Evolutionary conservation across 495 filamentous ascomycete species (phyloP).

Genomic region (Usnea hakonensis): DNA sequence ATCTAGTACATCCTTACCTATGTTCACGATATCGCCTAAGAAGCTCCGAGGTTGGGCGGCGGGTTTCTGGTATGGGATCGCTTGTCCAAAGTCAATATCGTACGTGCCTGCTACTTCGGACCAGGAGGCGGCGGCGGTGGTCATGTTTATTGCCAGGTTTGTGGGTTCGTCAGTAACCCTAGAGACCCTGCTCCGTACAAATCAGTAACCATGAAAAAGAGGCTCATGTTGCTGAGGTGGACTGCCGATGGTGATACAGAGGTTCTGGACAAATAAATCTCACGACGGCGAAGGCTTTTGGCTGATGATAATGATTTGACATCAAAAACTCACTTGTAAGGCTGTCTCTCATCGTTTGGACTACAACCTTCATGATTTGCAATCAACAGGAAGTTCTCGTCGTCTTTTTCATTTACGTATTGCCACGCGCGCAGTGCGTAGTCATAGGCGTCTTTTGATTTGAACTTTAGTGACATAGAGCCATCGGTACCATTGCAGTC

Average conservation of each 20-base stretch:
- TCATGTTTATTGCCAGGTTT: constrained; percentile 25
- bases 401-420: constrained; percentile 27
- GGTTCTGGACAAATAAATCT: too few species aligned
- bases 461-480: constrained; percentile 29
- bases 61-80: constrained; percentile 10
- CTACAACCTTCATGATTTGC: constrained; percentile 34
- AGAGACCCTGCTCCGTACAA: constrained; percentile 29
- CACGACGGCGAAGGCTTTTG: too few species aligned
- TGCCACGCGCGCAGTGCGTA: constrained; percentile 29
- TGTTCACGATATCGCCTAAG: constrained; percentile 9
- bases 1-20: constrained; percentile 9
- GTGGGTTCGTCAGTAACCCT: constrained; percentile 24
- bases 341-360: constrained; percentile 27
- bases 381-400: constrained; percentile 29
- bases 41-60: constrained; percentile 11
- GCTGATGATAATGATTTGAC: too few species aligned
- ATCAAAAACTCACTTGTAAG: too few species aligned
- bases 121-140: constrained; percentile 26
- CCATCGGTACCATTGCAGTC: constrained; percentile 33
- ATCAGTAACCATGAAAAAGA: too few species aligned
- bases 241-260: too few species aligned
- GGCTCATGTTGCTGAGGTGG: too few species aligned
- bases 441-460: constrained; percentile 25
- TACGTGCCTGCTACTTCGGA: constrained; percentile 30
- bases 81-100: constrained; percentile 30